Conservation (phyloP, 2,329 filamentous ascomycete genomes). For the Talaromyces funiculosus region DNA sequence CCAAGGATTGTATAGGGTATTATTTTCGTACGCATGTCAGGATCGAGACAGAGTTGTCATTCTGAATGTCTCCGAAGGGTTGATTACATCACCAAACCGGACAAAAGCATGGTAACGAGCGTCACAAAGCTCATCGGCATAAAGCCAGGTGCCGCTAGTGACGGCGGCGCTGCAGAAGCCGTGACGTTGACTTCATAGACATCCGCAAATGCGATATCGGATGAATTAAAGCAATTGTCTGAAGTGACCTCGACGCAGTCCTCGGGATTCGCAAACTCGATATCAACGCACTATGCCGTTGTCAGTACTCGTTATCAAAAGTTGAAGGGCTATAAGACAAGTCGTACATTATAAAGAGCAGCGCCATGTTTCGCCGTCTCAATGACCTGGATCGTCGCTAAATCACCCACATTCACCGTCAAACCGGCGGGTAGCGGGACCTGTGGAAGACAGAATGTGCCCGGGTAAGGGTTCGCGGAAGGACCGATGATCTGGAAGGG, state of each 20-base stretch:
- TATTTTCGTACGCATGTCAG: neutral
- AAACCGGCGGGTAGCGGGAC: slow-evolving; percentile 72
- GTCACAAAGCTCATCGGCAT: slow-evolving; percentile 7
- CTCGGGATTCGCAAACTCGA: slow-evolving; percentile 76
- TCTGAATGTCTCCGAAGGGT: neutral
- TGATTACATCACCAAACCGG: neutral
- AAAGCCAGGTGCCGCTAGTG: neutral
- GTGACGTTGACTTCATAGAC: slow-evolving; percentile 53
- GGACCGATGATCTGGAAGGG: slow-evolving; percentile 81
- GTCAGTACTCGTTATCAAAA: neutral
- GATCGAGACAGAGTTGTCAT: neutral
- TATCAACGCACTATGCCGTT: slow-evolving; percentile 73
- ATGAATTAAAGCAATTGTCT: slow-evolving; percentile 85
- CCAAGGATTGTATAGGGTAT: slow-evolving; percentile 5
- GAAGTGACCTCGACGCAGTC: slow-evolving; percentile 71
- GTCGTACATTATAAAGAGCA: slow-evolving; percentile 68
- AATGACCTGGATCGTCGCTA: slow-evolving; percentile 83
- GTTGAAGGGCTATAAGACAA: neutral
- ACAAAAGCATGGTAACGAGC: slow-evolving; percentile 5
- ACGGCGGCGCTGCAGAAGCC: slow-evolving; percentile 20
- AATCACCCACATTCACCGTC: slow-evolving; percentile 71
- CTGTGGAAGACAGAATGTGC: slow-evolving; percentile 83
- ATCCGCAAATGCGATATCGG: slow-evolving; percentile 67
- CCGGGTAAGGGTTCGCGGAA: slow-evolving; percentile 75
- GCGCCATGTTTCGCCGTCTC: slow-evolving; percentile 80